phyloP scores from a whole-genome alignment of 129 eudicot species.

The Erigeron canadensis region DNA sequence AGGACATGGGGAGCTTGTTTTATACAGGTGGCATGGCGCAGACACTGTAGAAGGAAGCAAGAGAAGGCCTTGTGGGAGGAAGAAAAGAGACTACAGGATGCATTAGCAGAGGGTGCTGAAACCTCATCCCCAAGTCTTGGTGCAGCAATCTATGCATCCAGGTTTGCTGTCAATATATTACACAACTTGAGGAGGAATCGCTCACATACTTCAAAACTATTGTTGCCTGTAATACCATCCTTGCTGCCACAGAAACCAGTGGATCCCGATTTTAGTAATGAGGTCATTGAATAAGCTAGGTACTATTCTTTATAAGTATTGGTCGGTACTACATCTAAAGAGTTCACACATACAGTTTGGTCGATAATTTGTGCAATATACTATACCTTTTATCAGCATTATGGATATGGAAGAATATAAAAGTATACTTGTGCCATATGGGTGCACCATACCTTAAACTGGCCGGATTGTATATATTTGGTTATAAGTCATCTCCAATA shows the following conservation, averaged over 20 bases:
- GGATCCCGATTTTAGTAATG: constrained; percentile 71
- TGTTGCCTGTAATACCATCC: constrained; percentile 38
- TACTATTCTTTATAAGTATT: too few relatives aligned
- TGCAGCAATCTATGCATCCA: constrained; percentile 77
- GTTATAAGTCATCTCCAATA: too few relatives aligned
- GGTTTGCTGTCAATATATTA: constrained; percentile 71
- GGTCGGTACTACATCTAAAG: too few relatives aligned
- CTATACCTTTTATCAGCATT: too few relatives aligned
- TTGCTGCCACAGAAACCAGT: constrained; percentile 63
- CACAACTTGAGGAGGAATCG: constrained; percentile 46
- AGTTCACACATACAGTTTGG: too few relatives aligned
- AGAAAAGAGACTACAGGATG: constrained; percentile 55
- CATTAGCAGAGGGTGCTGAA: constrained; percentile 43
- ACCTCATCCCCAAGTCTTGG: constrained; percentile 56
- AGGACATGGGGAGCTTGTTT: constrained; percentile 87
- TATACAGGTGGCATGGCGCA: constrained; percentile 90
- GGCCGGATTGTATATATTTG: too few relatives aligned
- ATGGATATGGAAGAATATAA: too few relatives aligned
- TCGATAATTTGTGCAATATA: too few relatives aligned
- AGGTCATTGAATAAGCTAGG: constrained; percentile 23
- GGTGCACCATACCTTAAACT: too few relatives aligned
- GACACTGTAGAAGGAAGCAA: constrained; percentile 55
- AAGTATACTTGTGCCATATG: too few relatives aligned
- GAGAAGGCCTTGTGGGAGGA: constrained; percentile 51
- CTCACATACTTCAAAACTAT: constrained; percentile 28